A percentile compares a stretch with the other conserved stretches of the same genome.
Evolutionary conservation across 2,329 filamentous ascomycete species (phyloP).

Genomic region (Fusarium austroafricanum): DNA sequence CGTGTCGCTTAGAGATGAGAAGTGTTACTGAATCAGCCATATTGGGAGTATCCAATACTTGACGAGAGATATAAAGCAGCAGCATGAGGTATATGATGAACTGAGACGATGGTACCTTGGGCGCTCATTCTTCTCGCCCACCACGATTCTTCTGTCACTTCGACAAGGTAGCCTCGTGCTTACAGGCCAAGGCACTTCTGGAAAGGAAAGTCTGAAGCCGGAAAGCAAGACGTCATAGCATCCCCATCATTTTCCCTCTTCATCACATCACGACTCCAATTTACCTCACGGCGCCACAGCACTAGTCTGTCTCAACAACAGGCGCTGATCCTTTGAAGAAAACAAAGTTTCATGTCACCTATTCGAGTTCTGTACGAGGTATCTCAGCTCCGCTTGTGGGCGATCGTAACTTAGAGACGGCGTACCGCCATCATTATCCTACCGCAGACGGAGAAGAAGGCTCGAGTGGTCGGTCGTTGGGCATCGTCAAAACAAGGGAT

Average conservation of each 20-base stretch:
- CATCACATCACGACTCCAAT: conserved; percentile 5
- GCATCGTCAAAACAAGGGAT: conserved; percentile 46
- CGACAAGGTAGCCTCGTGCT: conserved; percentile 28
- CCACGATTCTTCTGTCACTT: conserved; percentile 23
- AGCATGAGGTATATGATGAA: conserved; percentile 31
- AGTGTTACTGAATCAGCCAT: conserved; percentile 30
- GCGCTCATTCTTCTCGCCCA: conserved; percentile 29
- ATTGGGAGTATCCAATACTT: conserved; percentile 43
- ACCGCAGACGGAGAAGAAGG: conserved; percentile 28
- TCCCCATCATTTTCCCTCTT: conserved; percentile 5
- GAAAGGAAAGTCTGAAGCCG: conserved; percentile 8
- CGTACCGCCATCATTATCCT: conserved; percentile 33
- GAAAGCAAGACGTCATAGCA: conserved; percentile 33
- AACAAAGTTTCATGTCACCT: conserved; percentile 31
- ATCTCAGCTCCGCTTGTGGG: conserved; percentile 31
- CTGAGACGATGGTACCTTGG: conserved; percentile 33
- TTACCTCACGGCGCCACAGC: conserved; percentile 14
- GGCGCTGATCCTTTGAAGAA: conserved; percentile 33
- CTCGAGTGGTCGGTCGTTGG: conserved; percentile 36
- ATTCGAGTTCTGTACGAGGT: conserved; percentile 26
- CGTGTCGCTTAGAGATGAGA: conserved; percentile 44
- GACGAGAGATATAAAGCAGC: conserved; percentile 43
- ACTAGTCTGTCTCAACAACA: conserved; percentile 1
- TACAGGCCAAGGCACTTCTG: conserved; percentile 21
- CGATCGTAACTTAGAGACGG: conserved; percentile 46